A percentile compares a stretch with the other conserved stretches of the same genome.
These are phyloP conservation scores for Modicella reniformis DNA, from an alignment of 371 early-diverging fungal genomes.

Conservation along the genomic window DNA sequence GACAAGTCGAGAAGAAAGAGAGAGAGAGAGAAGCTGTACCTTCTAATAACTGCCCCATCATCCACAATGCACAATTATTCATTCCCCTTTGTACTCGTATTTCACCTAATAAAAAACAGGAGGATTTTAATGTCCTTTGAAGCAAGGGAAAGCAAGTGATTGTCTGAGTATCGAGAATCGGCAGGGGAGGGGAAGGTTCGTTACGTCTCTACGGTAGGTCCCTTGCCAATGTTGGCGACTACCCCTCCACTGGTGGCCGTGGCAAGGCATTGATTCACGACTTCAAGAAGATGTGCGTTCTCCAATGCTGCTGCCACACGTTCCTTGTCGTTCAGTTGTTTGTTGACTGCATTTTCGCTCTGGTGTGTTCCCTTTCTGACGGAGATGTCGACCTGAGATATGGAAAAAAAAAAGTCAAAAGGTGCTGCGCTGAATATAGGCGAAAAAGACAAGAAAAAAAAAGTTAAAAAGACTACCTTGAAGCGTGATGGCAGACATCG, in stretches of 20 bases:
- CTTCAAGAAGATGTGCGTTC: conserved; percentile 91
- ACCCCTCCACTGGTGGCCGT: conserved; percentile 61
- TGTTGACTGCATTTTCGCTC: conserved; percentile 94
- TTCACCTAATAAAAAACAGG: too few relatives aligned
- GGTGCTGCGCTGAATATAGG: not conserved
- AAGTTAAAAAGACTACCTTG: conserved; percentile 68
- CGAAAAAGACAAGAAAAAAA: conserved; percentile 7
- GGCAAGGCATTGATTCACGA: conserved; percentile 91
- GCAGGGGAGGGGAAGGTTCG: too few relatives aligned
- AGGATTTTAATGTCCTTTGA: too few relatives aligned
- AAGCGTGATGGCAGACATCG: conserved; percentile 88
- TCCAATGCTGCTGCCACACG: conserved; percentile 98
- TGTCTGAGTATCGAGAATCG: too few relatives aligned
- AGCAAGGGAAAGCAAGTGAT: too few relatives aligned
- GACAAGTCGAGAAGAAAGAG: not conserved
- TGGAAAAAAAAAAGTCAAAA: not conserved
- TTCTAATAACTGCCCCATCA: too few relatives aligned
- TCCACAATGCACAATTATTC: too few relatives aligned
- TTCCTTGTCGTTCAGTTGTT: conserved; percentile 99
- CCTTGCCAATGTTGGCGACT: conserved; percentile 50
- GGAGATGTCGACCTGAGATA: conserved; percentile 79
- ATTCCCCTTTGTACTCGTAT: too few relatives aligned
- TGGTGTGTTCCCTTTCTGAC: conserved; percentile 96
- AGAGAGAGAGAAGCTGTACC: too few relatives aligned
- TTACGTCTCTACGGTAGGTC: conserved; percentile 21